These are phyloP conservation scores for Pestalotiopsis sp. DNA, from an alignment of 2,329 filamentous ascomycete species.

Conservation along the genomic window DNA sequence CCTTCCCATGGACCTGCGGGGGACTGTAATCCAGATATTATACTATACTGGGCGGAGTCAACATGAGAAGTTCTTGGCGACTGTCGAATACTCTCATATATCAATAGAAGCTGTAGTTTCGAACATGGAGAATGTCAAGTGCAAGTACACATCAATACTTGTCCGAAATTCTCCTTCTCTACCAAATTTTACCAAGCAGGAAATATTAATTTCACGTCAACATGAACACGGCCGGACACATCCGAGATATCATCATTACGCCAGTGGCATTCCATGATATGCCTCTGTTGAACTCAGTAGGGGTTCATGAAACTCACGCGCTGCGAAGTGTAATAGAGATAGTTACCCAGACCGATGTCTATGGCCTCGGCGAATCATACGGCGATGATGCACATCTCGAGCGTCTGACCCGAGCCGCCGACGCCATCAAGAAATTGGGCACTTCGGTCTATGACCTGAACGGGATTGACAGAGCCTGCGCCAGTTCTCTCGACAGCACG, in stretches of 20 bases:
- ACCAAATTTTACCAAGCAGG: background rate
- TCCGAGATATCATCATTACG: slow-evolving; percentile 42
- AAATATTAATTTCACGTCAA: background rate
- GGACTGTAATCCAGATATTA: background rate
- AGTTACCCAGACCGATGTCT: slow-evolving; percentile 31
- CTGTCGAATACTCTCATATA: background rate
- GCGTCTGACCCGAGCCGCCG: slow-evolving; percentile 35
- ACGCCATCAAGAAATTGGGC: slow-evolving; percentile 29
- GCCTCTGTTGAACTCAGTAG: slow-evolving; percentile 45
- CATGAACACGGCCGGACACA: slow-evolving; percentile 31
- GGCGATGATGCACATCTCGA: slow-evolving; percentile 39
- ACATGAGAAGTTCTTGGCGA: background rate
- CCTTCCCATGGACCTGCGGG: background rate
- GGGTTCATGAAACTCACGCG: slow-evolving; percentile 45
- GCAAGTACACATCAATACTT: background rate
- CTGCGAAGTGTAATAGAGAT: slow-evolving; percentile 44
- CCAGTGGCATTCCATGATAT: slow-evolving; percentile 47
- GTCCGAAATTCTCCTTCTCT: background rate
- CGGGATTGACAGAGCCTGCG: slow-evolving; percentile 26
- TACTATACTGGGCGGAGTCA: background rate
- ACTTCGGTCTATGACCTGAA: slow-evolving; percentile 30
- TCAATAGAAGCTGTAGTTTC: background rate
- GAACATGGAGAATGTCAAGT: background rate
- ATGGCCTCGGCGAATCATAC: slow-evolving; percentile 44
- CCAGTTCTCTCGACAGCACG: slow-evolving; percentile 20